Conservation (phyloP, 2,329 filamentous ascomycete species). For the Keithomyces neogunnii region DNA sequence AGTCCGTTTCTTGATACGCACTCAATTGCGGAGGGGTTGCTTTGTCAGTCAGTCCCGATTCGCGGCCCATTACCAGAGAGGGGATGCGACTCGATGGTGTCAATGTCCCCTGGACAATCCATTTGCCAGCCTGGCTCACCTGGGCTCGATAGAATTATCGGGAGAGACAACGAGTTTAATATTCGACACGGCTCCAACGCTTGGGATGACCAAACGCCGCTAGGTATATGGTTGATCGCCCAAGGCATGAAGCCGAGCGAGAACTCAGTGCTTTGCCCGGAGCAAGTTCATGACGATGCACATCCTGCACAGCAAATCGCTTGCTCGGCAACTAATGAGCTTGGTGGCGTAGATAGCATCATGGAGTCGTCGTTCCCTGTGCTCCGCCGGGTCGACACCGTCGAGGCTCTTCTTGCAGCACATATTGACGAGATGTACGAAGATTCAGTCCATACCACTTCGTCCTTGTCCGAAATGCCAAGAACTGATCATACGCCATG, state of each 20-base stretch:
- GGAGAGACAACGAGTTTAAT: constrained; percentile 18
- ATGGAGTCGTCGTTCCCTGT: constrained; percentile 6
- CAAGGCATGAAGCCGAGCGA: constrained; percentile 22
- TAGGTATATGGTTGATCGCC: constrained; percentile 28
- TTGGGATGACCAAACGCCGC: constrained; percentile 24
- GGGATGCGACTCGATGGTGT: background rate
- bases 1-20: background rate
- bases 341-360: constrained; percentile 8
- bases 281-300: constrained; percentile 4
- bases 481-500: background rate
- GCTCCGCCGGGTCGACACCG: background rate
- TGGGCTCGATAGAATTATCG: constrained; percentile 11
- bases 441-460: background rate
- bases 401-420: background rate
- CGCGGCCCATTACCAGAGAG: background rate
- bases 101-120: constrained; percentile 1
- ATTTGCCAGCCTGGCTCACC: constrained; percentile 5
- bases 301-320: background rate
- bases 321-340: background rate
- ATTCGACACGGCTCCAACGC: constrained; percentile 20
- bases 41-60: background rate
- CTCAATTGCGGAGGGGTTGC: background rate
- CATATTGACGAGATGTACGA: background rate
- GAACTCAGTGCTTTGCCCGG: constrained; percentile 12
- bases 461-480: background rate